Percentiles rank a stretch among this genome's conserved stretches.
Evolutionary conservation across 2,329 filamentous ascomycete species (phyloP).

Genomic region (Blumeria hordei): DNA sequence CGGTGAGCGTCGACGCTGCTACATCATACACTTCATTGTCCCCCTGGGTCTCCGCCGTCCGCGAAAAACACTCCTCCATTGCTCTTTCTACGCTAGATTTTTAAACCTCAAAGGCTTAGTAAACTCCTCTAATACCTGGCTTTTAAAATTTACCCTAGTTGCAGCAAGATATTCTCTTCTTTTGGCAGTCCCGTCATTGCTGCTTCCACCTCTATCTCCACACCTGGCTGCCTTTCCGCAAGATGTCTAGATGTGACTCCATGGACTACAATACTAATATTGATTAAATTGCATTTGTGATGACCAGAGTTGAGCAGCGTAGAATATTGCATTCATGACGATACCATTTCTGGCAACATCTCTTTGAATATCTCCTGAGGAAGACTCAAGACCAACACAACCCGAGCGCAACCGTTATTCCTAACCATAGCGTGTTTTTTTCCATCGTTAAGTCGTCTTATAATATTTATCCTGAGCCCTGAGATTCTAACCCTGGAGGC

Average conservation of each 20-base stretch:
- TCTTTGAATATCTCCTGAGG: background rate
- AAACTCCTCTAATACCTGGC: background rate
- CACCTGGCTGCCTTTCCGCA: background rate
- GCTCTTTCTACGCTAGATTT: background rate
- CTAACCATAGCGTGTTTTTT: background rate
- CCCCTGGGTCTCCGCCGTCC: background rate
- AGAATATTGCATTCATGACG: background rate
- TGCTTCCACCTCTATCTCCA: background rate
- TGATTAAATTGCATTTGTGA: background rate
- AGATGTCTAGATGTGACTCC: background rate
- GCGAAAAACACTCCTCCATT: background rate
- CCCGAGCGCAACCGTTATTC: background rate
- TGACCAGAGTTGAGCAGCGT: background rate
- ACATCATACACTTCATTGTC: background rate
- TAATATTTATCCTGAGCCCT: background rate
- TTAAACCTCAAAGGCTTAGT: background rate
- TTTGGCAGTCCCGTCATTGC: too few species aligned
- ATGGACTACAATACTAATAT: background rate
- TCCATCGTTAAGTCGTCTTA: background rate
- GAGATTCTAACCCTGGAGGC: background rate
- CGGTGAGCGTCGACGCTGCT: background rate
- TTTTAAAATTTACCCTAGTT: too few species aligned
- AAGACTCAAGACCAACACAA: too few species aligned
- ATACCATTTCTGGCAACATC: background rate
- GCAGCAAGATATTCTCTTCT: too few species aligned